A percentile compares a stretch with the other conserved stretches of the same genome.
Evolutionary conservation across 129 eudicot genomes (phyloP).

Genomic region (Apium graveolens): DNA sequence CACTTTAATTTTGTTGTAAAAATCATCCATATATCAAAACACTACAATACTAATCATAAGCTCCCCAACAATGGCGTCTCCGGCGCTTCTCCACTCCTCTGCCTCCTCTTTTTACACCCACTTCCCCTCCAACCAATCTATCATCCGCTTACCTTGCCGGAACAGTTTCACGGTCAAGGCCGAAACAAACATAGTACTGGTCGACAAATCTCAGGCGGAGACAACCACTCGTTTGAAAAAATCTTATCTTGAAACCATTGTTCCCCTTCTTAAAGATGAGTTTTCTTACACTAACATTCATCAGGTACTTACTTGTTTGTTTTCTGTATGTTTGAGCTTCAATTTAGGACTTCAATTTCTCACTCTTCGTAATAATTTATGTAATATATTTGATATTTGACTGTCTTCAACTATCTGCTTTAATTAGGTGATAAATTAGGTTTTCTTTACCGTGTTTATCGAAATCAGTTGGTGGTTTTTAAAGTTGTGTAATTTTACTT

Average conservation of each 20-base stretch:
- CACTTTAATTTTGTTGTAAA: neutral
- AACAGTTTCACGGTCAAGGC: constrained; percentile 47
- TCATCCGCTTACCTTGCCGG: constrained; percentile 24
- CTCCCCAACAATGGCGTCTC: constrained; percentile 51
- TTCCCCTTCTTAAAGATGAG: constrained; percentile 77
- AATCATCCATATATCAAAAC: no score
- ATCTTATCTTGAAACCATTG: constrained; percentile 58
- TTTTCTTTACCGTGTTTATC: no score
- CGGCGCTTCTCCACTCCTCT: constrained; percentile 57
- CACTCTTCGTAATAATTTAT: no score
- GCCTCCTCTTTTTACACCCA: constrained; percentile 57
- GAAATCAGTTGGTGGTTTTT: no score
- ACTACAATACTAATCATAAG: constrained; percentile 7
- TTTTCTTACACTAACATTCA: constrained; percentile 71
- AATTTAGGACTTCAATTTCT: no score
- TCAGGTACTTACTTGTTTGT: constrained; percentile 21
- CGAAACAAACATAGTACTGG: constrained; percentile 41
- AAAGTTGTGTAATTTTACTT: no score
- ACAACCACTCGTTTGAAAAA: constrained; percentile 60
- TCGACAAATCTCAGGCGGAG: constrained; percentile 73
- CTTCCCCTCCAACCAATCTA: constrained; percentile 25
- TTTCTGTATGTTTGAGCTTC: no score
- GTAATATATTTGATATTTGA: no score
- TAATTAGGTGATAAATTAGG: no score
- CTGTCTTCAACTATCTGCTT: no score